Base-by-base conservation (phyloP, 192 early-diverging fungal species). In the Backusella morwellensis region DNA sequence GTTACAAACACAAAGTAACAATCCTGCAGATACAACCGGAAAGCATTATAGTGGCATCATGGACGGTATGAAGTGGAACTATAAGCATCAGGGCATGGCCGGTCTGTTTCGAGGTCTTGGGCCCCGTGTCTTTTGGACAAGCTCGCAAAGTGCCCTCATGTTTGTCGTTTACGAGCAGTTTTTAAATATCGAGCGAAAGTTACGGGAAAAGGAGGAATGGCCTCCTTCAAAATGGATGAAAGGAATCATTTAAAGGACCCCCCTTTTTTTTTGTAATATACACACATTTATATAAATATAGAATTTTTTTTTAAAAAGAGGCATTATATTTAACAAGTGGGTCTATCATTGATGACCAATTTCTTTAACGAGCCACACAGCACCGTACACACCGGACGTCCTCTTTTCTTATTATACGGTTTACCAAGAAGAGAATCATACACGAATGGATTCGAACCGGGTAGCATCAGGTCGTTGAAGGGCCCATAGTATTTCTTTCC, bases 81-180 rank as follows among this genome's bases (percentile, higher is more conserved):
- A 86, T 74, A 85, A 80, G 72, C 74, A 89, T 73, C 85, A 88
- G 66, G 88, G 88, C 3, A 70, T 88, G 6, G 76, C 72, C 41
- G 94, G 92, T 42, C 76, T 93, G 26, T 95, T 92, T 84, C 82
- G 93, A 54, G 94, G 94, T 26, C 84, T 89, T 36, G 93, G 92
- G 41, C 92, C 92, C 5, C 80, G 91, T 36, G 92, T 94, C 63
- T 86, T 88, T 35, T 92, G 93, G 91, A 93, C 92, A 36, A 88
- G 86, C 35, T 77, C 87, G 67, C 92, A 93, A 80, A 87, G 85
- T 66, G 88, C 87, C 2, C 71, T 90, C 63, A 92, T 93, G 92
- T 93, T 93, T 90, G 84, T 91, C 15, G 80, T 93, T 38, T 91
- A 90, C 75, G 92, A 93, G 67, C 86, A 88, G 71, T 87, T 86